Evolutionary conservation across 768 basidiomycete genomes (phyloP).

Genomic region (Tricholomella constricta): DNA sequence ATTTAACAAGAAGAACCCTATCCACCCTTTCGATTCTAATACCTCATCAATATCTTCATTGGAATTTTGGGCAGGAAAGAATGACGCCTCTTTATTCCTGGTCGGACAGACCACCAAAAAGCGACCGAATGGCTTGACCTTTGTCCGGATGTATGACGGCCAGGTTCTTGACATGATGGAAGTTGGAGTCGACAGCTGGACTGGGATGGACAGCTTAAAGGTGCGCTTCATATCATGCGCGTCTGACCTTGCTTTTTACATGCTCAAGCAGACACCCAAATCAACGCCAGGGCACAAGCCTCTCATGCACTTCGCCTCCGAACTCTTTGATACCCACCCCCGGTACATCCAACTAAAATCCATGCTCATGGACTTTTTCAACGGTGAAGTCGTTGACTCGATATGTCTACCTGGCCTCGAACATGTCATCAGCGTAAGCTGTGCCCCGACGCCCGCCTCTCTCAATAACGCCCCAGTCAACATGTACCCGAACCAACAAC

Average conservation of each 20-base stretch:
- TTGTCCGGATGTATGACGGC: conserved; percentile 85
- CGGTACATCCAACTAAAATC: conserved; percentile 92
- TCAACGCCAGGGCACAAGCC: conserved; percentile 89
- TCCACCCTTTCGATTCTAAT: conserved; percentile 88
- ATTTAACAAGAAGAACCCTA: conserved; percentile 90
- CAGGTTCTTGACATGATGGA: conserved; percentile 94
- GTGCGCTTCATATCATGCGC: conserved; percentile 43
- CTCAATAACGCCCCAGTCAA: conserved; percentile 45
- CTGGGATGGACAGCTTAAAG: conserved; percentile 82
- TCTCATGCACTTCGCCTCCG: conserved; percentile 93
- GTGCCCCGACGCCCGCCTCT: conserved; percentile 62
- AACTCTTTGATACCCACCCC: conserved; percentile 93
- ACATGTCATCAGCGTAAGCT: conserved; percentile 82
- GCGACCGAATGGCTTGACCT: conserved; percentile 81
- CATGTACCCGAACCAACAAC: conserved; percentile 22
- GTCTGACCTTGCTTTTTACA: background rate
- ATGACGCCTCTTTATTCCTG: conserved; percentile 91
- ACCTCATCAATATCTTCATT: conserved; percentile 58
- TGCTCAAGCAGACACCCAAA: conserved; percentile 73
- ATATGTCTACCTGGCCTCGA: conserved; percentile 85
- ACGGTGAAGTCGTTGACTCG: conserved; percentile 80
- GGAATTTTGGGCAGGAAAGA: conserved; percentile 92
- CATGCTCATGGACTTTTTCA: conserved; percentile 87
- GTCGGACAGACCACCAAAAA: conserved; percentile 95
- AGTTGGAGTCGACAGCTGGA: conserved; percentile 81